These are phyloP conservation scores for Alloteropsis semialata DNA, from an alignment of 176 grass and related monocot genomes.

Conservation along the genomic window DNA sequence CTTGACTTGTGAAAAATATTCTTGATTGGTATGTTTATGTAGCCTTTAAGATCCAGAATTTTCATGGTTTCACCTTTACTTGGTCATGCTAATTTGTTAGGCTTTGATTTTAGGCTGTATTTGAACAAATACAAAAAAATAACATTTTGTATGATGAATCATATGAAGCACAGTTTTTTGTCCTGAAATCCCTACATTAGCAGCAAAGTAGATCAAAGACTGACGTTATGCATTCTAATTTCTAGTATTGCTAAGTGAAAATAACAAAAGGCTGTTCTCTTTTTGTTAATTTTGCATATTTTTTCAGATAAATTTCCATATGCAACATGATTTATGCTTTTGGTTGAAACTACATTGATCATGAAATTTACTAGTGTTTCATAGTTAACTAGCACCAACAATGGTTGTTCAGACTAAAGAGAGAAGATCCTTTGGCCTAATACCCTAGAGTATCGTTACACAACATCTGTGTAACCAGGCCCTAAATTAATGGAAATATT, in stretches of 20 bases:
- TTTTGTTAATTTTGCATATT: neutral
- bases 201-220: neutral
- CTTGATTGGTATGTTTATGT: neutral
- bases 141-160: neutral
- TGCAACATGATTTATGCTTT: neutral
- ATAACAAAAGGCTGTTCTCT: neutral
- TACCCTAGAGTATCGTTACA: neutral
- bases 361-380: neutral
- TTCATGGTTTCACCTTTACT: neutral
- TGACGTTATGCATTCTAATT: neutral
- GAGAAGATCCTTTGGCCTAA: neutral
- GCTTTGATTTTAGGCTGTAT: neutral
- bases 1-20: neutral
- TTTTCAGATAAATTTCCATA: neutral
- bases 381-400: neutral
- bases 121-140: neutral
- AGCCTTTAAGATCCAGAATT: neutral
- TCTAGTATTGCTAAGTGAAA: neutral
- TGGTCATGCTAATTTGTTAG: slow-evolving; percentile 5
- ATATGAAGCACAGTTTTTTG: neutral
- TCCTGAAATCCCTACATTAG: neutral
- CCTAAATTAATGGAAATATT: neutral
- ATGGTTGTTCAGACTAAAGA: neutral
- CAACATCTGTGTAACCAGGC: neutral
- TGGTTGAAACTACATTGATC: neutral